Conservation (phyloP, 2,329 filamentous ascomycete species). For the Aureobasidium subglaciale region DNA sequence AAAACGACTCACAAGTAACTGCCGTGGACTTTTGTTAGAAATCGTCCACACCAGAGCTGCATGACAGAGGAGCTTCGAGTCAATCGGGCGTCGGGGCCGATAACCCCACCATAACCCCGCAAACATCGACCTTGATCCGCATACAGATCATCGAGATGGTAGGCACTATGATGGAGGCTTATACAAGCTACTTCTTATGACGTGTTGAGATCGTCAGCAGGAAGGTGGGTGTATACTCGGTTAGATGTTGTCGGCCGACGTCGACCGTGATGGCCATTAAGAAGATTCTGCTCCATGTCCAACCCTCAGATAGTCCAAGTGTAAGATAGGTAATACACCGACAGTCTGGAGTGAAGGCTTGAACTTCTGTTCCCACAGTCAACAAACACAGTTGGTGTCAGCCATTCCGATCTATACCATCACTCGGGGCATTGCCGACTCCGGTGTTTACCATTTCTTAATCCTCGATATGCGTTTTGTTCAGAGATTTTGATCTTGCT, state of each 20-base stretch:
- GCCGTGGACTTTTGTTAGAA: background rate
- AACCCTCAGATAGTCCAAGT: no score
- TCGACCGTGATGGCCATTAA: background rate
- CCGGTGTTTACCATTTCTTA: no score
- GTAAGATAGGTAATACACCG: no score
- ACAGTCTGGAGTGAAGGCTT: no score
- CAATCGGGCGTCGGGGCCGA: background rate
- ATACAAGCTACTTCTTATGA: background rate
- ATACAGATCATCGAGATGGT: background rate
- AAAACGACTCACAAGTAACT: background rate
- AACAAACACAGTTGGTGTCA: no score
- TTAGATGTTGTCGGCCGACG: background rate
- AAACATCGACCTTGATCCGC: slow-evolving; percentile 3
- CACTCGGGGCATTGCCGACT: no score
- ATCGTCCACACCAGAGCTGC: background rate
- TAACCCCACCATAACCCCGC: background rate
- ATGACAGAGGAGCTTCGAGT: background rate
- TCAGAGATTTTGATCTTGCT: no score
- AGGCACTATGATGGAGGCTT: background rate
- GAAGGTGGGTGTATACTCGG: background rate
- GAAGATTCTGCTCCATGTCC: no score
- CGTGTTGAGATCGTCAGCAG: background rate
- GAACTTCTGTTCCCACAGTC: no score
- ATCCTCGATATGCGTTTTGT: no score
- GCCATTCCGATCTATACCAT: no score